Percentiles rank a stretch among this genome's conserved stretches.
phyloP scores from a whole-genome alignment of 345 rosid genomes.

The Eucalyptus pumila region DNA sequence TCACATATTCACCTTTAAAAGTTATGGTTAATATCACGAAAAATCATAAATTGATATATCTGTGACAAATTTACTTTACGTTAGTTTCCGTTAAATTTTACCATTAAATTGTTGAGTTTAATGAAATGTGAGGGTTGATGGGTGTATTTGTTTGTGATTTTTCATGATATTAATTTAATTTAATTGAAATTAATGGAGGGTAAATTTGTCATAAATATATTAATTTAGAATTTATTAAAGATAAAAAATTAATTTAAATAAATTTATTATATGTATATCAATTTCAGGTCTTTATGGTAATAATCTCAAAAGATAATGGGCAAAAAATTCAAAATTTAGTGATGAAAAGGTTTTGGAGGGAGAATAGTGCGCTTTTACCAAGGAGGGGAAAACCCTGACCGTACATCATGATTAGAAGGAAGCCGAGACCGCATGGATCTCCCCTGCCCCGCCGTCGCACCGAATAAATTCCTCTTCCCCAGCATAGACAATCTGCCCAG shows the following conservation, averaged over 20 bases:
- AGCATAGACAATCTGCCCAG: not conserved
- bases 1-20: not conserved
- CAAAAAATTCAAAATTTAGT: not conserved
- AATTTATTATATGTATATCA: fast-evolving
- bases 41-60: fast-evolving
- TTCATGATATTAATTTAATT: too few species aligned
- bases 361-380: not conserved
- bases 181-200: fast-evolving
- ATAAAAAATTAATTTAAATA: too few species aligned
- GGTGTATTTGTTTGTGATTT: fast-evolving
- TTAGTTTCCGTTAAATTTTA: too few species aligned
- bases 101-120: fast-evolving
- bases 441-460: not conserved
- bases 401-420: not conserved
- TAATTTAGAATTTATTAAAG: fast-evolving
- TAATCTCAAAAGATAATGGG: fast-evolving
- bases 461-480: not conserved
- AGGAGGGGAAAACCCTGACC: not conserved
- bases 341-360: not conserved
- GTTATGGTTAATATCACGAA: too few species aligned
- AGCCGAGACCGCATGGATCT: not conserved
- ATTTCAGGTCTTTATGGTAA: fast-evolving
- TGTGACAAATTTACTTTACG: fast-evolving
- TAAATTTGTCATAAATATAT: fast-evolving
- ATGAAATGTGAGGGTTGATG: fast-evolving